Conservation (phyloP, 1,284 basidiomycete species). For the Sphagnurus paluster region DNA sequence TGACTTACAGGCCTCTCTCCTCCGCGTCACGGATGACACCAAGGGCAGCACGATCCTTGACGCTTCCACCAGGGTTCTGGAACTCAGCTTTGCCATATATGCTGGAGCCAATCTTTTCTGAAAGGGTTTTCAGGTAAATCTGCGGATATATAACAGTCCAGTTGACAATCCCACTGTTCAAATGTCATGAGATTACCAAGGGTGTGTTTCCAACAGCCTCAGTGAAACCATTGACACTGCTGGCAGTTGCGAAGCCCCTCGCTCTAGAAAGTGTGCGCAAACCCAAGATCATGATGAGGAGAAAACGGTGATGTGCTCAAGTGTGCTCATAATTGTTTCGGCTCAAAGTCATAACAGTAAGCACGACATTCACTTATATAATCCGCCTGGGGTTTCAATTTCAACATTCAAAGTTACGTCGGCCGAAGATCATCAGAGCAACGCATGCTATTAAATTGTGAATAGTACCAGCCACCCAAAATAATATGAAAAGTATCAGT, state of each 20-base stretch:
- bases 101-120: constrained; percentile 86
- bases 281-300: constrained; percentile 37
- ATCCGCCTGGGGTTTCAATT: constrained; percentile 7
- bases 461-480: constrained; percentile 28
- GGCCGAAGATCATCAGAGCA: constrained; percentile 3
- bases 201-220: constrained; percentile 95
- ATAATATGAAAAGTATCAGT: constrained; percentile 21
- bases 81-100: constrained; percentile 97
- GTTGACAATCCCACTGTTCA: not conserved
- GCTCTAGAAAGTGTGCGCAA: constrained; percentile 32
- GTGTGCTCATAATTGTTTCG: not conserved
- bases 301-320: constrained; percentile 5
- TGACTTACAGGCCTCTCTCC: constrained; percentile 70
- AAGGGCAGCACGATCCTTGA: constrained; percentile 96
- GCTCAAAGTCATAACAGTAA: constrained; percentile 17
- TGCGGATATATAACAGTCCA: constrained; percentile 31
- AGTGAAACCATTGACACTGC: constrained; percentile 77
- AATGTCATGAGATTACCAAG: constrained; percentile 48
- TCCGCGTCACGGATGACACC: constrained; percentile 92
- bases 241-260: constrained; percentile 52
- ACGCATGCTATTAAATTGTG: constrained; percentile 31
- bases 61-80: constrained; percentile 98
- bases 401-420: not conserved
- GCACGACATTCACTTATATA: constrained; percentile 36
- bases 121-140: constrained; percentile 85